A percentile compares a stretch with the other conserved stretches of the same genome.
phyloP scores from a whole-genome alignment of 768 basidiomycete genomes.

The Lactarius quietus region DNA sequence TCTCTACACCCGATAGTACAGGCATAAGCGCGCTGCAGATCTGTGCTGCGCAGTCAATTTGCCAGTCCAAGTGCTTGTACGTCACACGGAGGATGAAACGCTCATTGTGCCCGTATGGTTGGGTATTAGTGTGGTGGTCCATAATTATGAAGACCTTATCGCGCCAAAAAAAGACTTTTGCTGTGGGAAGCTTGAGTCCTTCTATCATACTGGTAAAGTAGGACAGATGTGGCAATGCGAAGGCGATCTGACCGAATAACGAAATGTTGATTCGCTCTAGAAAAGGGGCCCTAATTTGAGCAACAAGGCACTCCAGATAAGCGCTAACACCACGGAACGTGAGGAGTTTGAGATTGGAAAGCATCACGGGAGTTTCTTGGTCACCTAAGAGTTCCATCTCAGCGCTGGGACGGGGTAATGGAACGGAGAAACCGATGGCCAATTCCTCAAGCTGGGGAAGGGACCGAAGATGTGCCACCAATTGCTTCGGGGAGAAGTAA shows the following conservation, averaged over 20 bases:
- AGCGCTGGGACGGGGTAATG: not conserved
- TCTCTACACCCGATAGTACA: not conserved
- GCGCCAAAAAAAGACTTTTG: not conserved
- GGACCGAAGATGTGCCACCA: not conserved
- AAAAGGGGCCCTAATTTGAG: not conserved
- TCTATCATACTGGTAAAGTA: not conserved
- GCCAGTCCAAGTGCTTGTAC: conserved; percentile 5
- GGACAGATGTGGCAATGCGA: not conserved
- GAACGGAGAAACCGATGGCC: not conserved
- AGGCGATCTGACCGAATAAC: not conserved
- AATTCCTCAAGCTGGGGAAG: conserved; percentile 4
- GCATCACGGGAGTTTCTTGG: not conserved
- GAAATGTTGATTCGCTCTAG: not conserved
- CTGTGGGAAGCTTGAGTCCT: not conserved
- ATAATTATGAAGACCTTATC: not conserved
- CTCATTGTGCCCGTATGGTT: not conserved
- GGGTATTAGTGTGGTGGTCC: not conserved
- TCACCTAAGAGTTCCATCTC: not conserved
- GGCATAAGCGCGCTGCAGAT: conserved; percentile 8
- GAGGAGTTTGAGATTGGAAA: not conserved
- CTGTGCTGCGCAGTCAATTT: conserved; percentile 4
- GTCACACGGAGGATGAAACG: not conserved
- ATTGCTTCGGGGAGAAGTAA: not conserved
- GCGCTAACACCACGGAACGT: not conserved
- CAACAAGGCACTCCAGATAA: not conserved